Evolutionary conservation across 192 early-diverging fungal genomes (phyloP).

Genomic region (Podila horticola): DNA sequence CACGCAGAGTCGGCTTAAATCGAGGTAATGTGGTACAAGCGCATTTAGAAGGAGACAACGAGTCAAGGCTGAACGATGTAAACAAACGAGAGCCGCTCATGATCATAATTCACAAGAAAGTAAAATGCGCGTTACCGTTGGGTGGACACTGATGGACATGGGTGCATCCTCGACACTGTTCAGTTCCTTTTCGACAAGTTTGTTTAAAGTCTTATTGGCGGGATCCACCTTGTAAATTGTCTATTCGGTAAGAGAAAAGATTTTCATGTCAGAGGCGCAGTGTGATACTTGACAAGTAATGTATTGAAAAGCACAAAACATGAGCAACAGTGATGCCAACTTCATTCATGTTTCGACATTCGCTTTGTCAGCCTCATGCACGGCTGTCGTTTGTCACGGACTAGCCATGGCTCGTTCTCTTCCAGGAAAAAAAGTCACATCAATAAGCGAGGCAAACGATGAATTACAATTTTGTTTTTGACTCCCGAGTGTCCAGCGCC

Average conservation of each 20-base stretch:
- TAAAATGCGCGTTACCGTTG: conserved; percentile 63
- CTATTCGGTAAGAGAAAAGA: conserved; percentile 37
- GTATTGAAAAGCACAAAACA: neutral
- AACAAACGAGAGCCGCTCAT: neutral
- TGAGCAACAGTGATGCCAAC: neutral
- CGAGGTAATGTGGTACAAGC: neutral
- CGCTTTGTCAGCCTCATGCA: neutral
- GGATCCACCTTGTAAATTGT: conserved; percentile 62
- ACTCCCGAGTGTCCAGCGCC: conserved; percentile 83
- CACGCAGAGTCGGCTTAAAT: neutral
- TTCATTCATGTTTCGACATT: neutral
- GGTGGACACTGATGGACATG: conserved; percentile 83
- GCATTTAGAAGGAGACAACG: neutral
- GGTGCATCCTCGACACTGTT: conserved; percentile 83
- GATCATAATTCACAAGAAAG: neutral
- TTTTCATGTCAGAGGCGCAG: neutral
- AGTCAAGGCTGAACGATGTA: neutral
- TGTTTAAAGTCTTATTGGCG: conserved; percentile 28
- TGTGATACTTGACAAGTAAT: too few relatives aligned
- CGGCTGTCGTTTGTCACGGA: too few relatives aligned
- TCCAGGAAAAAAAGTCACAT: neutral
- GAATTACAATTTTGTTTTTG: conserved; percentile 86
- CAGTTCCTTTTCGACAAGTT: conserved; percentile 52
- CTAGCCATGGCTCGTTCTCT: too few relatives aligned
- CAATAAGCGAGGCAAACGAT: neutral